Base-by-base conservation (phyloP, 1,139 yeast genomes). In the Starmera stellimalicola region DNA sequence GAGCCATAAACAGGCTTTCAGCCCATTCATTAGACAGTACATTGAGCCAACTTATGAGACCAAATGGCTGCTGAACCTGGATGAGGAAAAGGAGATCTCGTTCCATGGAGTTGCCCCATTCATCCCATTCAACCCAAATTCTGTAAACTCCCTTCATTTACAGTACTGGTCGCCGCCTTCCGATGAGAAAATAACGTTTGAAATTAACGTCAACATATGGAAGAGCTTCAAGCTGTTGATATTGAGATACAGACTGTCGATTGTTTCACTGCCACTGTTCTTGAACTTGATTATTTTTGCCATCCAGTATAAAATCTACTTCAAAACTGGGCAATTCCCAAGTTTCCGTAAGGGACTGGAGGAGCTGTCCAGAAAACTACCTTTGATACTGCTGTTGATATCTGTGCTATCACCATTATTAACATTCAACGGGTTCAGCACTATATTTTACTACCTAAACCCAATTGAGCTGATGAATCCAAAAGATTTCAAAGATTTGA, bases 21-120 rank as follows among this genome's bases (percentile, higher is more conserved):
- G 69, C n/a, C 80, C 94, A 0, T 63, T 84, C 26, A 54, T 82
- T 4, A 66, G 85, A 35, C 95, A 85, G 54, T 69, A 71, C 58
- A 62, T 74, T 3, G 61, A 65, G n/a, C 76, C 73, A 27, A 83
- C 83, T 3, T 68, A 61, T 45, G 95, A 87, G 52, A 69, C 83
- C 1, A 85, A 84, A 54, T 84, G 91, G 83, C 80, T 76, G 46
- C 55, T 77, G 6, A 64, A 75, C 34, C 45, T 73, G 2, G 54
- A 59, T 5, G 51, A 60, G 8, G 46, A 54, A 29, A 54, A 27
- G 45, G 67, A 26, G 56, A 61, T 44, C 50, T 73, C 30, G 62
- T 62, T 77, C 50, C 93, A 83, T 51, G 83, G 84, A n/a, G 67
- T 77, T 19, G 78, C 94, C 0, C 95, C 95, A 1, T 87, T 65